Percentiles rank a stretch among this genome's conserved stretches.
Evolutionary conservation across 2,329 filamentous ascomycete species (phyloP).

Genomic region (Claviceps monticola): DNA sequence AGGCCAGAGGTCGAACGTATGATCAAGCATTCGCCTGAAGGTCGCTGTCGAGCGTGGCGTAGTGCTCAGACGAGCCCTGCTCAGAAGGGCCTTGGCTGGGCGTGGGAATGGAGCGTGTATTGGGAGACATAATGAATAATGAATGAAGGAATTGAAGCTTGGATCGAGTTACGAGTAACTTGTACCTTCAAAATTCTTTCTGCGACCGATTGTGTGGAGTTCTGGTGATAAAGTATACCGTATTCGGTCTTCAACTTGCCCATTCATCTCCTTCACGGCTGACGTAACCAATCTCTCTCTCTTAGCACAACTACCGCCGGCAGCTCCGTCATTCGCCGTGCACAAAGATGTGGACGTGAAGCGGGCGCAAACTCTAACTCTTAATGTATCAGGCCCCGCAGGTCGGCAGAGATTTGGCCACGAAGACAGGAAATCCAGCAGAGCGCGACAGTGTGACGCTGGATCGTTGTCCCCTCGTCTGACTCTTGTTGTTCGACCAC

Average conservation of each 20-base stretch:
- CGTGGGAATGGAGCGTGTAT: too few relatives aligned
- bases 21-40: too few relatives aligned
- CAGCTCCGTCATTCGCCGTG: conserved; percentile 43
- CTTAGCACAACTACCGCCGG: conserved; percentile 41
- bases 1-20: too few relatives aligned
- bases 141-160: too few relatives aligned
- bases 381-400: conserved; percentile 19
- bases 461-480: conserved; percentile 39
- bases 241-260: neutral
- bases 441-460: conserved; percentile 9
- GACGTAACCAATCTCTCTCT: conserved; percentile 40
- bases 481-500: conserved; percentile 44
- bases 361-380: conserved; percentile 20
- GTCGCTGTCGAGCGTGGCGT: too few relatives aligned
- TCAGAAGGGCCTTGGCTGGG: too few relatives aligned
- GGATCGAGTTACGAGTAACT: too few relatives aligned
- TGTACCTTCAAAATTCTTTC: too few relatives aligned
- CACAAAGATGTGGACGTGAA: conserved; percentile 34
- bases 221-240: neutral
- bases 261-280: neutral
- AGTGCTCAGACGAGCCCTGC: too few relatives aligned
- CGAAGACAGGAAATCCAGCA: neutral
- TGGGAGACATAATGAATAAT: too few relatives aligned
- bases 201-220: too few relatives aligned
- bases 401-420: conserved; percentile 12